Evolutionary conservation across 2,329 filamentous ascomycete species (phyloP), one percentile per base, ranked within the genome.

Genomic region (Colletotrichum liaoningense): DNA sequence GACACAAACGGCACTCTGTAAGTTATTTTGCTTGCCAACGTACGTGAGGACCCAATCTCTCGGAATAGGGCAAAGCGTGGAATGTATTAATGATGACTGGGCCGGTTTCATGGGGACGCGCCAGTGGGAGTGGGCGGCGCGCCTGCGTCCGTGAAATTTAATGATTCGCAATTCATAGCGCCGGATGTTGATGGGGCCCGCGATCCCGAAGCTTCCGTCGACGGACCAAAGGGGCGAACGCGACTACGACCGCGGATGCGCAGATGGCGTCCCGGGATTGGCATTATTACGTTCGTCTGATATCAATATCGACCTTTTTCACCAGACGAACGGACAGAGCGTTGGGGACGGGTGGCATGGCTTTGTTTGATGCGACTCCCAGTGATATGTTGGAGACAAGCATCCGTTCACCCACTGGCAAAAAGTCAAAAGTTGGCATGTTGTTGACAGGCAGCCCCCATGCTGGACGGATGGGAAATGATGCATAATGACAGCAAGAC

Each of bases 401-500:
- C 11, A 26, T 9, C 30, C 8, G 30, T 9, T 33, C 24, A 35
- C 22, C 58, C 28, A 59, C 28, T 24, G 54, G 58, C 26, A 30
- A 56, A 42, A 42, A 19, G 54, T 54, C 26, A 30, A 56, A 42
- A 42, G 24, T 42, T 16, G 24, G 8, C 26, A 64, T 58, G 54
- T 12, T 57, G 54, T 49, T 16, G 52, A 16, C 42, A 64, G 57
- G 24, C 19, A 42, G 54, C 30, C n/a, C 24, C 54, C 30, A 30
- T 54, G 52, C 26, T 30, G 22, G 33, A 26, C 30, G 19, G 26
- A 22, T 19, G 16, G 35, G 59, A 56, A 33, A 19, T 59, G 65
- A 69, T 64, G 69, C 69, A 69, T 64, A 22, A 69, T 69, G 65
- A 64, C 54, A 67, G n/a, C 56, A 54, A 58, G 28, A 72, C 57